Evolutionary conservation across 2,329 filamentous ascomycete species (phyloP), one percentile per base, ranked within the genome.

Genomic region (Aureobasidium sp.): DNA sequence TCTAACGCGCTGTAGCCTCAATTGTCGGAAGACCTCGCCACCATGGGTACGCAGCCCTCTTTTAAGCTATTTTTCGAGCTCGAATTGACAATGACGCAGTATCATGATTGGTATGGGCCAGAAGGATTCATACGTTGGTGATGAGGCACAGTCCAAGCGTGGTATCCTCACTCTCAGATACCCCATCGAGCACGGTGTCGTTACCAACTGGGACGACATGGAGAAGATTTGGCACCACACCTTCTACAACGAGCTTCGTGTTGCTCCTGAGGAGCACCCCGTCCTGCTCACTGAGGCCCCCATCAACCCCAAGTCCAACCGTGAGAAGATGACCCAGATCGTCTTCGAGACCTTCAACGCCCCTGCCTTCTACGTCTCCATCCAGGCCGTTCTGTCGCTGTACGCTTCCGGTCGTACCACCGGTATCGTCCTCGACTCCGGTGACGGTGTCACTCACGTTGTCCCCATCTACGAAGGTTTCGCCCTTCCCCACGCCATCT

Each of bases 41-140:
- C 80, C 94, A 97, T 94, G 94, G 92, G 92, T 97, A 91, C 87
- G 85, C 61, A 65, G 57, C 67, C 69, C 64, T 63, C 50, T 57
- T 59, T 61, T 65, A 63, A 46, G 53, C 53, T 63, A 63, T 63
- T 64, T 47, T 20, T 67, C 56, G 39, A 37, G 24, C 61, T 53
- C 24, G 41, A 62, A 48, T 59, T 63, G 52, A 59, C 61, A 50
- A 71, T 71, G 34, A 71, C 67, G 67, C 74, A 96, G 93, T 87
- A 97, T 99, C 85, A 99, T 99, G 94, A 97, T 99, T 80, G 94
- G 94, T 87, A 99, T 99, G 94, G 94, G 94, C 75, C 94, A 97
- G 84, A 99, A 99, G 86, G 94, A 99, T 87, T 97, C 94, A 68
- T 99, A 99, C 78, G 94, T 99, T 74, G 94, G 94, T 86, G 94